phyloP scores from a whole-genome alignment of 352 stramenopile genomes.

The Phytophthora pinifolia region DNA sequence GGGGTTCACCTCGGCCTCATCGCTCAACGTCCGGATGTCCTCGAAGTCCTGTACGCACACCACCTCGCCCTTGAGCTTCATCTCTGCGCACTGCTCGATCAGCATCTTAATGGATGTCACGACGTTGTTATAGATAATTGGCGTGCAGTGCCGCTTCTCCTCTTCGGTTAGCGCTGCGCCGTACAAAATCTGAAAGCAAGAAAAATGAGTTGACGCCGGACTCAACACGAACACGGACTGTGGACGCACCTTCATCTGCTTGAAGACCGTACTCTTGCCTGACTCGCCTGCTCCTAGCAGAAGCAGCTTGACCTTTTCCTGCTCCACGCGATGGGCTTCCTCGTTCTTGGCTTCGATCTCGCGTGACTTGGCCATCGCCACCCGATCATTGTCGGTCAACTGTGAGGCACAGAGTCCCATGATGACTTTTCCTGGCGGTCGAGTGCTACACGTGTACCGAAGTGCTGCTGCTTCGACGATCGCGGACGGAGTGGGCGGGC shows the following conservation, averaged over 20 bases:
- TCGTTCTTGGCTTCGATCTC: constrained; percentile 83
- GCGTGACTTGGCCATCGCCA: constrained; percentile 65
- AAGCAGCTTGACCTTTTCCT: constrained; percentile 96
- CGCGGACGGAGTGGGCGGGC: constrained; percentile 18
- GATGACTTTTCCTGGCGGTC: constrained; percentile 26
- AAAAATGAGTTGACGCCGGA: not conserved
- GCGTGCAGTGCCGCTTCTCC: constrained; percentile 84
- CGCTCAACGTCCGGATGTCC: constrained; percentile 73
- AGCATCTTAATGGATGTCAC: constrained; percentile 92
- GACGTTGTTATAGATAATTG: constrained; percentile 92
- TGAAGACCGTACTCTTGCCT: constrained; percentile 95
- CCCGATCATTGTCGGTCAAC: constrained; percentile 58
- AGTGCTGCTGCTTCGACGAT: constrained; percentile 27
- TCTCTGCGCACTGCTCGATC: constrained; percentile 83
- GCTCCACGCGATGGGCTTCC: constrained; percentile 72
- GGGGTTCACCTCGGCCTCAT: constrained; percentile 89
- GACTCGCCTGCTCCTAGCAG: constrained; percentile 94
- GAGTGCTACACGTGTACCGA: constrained; percentile 15
- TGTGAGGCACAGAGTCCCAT: constrained; percentile 76
- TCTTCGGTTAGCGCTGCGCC: constrained; percentile 83
- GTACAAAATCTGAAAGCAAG: constrained; percentile 75
- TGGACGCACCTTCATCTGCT: constrained; percentile 86
- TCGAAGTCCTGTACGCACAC: constrained; percentile 78
- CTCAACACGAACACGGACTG: not conserved
- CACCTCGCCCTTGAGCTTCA: constrained; percentile 81